Percentiles rank a stretch among this genome's conserved stretches.
phyloP scores from a whole-genome alignment of 441 rosid species.

The Adansonia gregorii region DNA sequence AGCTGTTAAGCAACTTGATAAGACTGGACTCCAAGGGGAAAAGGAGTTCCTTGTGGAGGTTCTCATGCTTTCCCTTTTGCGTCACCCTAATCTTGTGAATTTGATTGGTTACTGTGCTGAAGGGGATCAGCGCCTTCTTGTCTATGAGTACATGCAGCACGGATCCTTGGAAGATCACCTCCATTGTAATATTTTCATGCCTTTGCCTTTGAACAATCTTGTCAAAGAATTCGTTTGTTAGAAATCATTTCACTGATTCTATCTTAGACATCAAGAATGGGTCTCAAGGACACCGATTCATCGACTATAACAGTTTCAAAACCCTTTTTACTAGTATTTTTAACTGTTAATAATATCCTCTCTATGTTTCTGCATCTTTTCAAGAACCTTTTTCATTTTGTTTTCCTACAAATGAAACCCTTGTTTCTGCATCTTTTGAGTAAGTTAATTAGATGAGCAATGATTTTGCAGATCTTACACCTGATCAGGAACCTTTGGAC shows the following conservation, averaged over 20 bases:
- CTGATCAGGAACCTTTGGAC: slow-evolving; percentile 45
- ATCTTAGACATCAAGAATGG: background rate
- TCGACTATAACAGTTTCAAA: background rate
- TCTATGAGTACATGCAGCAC: slow-evolving; percentile 55
- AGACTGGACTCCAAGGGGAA: slow-evolving; percentile 58
- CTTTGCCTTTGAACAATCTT: background rate
- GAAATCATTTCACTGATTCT: background rate
- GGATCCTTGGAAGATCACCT: slow-evolving; percentile 63
- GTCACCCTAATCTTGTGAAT: slow-evolving; percentile 55
- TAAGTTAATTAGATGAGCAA: background rate
- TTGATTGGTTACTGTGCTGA: slow-evolving; percentile 65
- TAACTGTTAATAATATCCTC: background rate
- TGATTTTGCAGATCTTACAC: slow-evolving; percentile 37
- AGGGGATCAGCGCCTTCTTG: slow-evolving; percentile 57
- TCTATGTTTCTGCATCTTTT: background rate
- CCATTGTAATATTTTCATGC: slow-evolving; percentile 37
- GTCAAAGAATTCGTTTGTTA: background rate
- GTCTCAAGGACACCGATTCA: background rate
- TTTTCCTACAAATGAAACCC: background rate
- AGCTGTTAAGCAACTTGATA: slow-evolving; percentile 60
- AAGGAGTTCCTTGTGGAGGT: slow-evolving; percentile 69
- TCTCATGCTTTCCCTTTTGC: slow-evolving; percentile 61
- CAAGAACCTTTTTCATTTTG: background rate
- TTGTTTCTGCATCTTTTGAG: slow-evolving; percentile 10
- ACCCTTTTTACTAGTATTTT: background rate